These are phyloP conservation scores for Trichoderma cornu-damae DNA, from an alignment of 2,329 filamentous ascomycete genomes.

Conservation along the genomic window DNA sequence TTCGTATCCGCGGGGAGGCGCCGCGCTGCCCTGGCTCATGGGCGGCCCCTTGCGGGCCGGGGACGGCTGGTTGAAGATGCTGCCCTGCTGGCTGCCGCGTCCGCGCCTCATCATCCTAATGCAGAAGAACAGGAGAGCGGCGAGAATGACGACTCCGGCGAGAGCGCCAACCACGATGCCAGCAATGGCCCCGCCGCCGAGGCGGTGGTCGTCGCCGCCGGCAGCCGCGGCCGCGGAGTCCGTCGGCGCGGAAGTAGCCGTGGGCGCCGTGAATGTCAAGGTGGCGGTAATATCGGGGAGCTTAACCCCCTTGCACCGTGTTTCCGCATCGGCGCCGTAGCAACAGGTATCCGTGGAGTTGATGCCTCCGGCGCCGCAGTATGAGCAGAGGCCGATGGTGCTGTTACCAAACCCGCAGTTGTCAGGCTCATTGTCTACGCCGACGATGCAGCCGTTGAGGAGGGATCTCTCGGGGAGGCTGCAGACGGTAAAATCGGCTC, in stretches of 20 bases:
- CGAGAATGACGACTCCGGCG: slow-evolving; percentile 63
- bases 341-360: slow-evolving; percentile 97
- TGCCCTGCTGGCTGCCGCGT: slow-evolving; percentile 59
- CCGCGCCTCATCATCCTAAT: slow-evolving; percentile 47
- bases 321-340: slow-evolving; percentile 70
- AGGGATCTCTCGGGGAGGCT: slow-evolving; percentile 76
- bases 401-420: slow-evolving; percentile 81
- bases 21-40: slow-evolving; percentile 36
- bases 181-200: slow-evolving; percentile 85
- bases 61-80: slow-evolving; percentile 84
- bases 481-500: slow-evolving; percentile 89
- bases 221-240: neutral
- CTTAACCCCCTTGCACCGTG: slow-evolving; percentile 67
- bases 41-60: slow-evolving; percentile 53
- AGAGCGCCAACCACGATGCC: slow-evolving; percentile 83
- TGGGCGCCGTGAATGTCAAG: slow-evolving; percentile 52
- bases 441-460: slow-evolving; percentile 68
- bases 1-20: slow-evolving; percentile 56
- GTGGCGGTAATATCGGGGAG: slow-evolving; percentile 71
- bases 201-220: slow-evolving; percentile 32
- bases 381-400: slow-evolving; percentile 74
- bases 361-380: slow-evolving; percentile 74
- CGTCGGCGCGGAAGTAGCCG: slow-evolving; percentile 35
- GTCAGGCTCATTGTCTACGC: slow-evolving; percentile 70
- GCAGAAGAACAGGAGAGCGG: slow-evolving; percentile 64